These are phyloP conservation scores for Oryza brachyantha DNA, from an alignment of 176 grass and related monocot species.

Conservation along the genomic window DNA sequence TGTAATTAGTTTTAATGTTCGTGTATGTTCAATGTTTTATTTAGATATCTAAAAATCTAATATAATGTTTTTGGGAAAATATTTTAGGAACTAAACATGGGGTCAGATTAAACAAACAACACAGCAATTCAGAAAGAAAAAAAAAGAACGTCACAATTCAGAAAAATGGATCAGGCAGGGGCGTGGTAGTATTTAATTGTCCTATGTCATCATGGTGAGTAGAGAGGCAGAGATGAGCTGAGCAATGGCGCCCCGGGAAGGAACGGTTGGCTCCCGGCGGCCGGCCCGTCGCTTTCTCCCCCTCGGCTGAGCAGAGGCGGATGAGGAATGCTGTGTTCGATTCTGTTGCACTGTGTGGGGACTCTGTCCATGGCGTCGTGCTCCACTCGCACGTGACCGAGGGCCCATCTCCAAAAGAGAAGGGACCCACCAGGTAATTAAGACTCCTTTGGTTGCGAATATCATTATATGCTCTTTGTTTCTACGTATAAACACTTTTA, in stretches of 20 bases:
- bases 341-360: neutral
- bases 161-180: neutral
- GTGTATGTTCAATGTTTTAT: no score
- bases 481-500: no score
- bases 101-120: neutral
- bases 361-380: neutral
- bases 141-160: neutral
- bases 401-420: neutral
- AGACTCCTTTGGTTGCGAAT: no score
- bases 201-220: neutral
- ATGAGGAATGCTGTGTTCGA: neutral
- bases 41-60: no score
- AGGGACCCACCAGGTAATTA: no score
- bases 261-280: neutral
- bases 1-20: no score
- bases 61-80: no score
- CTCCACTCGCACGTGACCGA: neutral
- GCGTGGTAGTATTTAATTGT: no score
- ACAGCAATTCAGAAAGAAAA: neutral
- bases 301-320: neutral
- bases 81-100: no score
- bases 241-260: neutral
- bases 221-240: neutral
- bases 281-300: constrained; percentile 16
- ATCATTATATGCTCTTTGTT: no score